Percentiles rank a stretch among this genome's conserved stretches.
Evolutionary conservation across 345 rosid genomes (phyloP).

Genomic region (Boechera divaricarpa): DNA sequence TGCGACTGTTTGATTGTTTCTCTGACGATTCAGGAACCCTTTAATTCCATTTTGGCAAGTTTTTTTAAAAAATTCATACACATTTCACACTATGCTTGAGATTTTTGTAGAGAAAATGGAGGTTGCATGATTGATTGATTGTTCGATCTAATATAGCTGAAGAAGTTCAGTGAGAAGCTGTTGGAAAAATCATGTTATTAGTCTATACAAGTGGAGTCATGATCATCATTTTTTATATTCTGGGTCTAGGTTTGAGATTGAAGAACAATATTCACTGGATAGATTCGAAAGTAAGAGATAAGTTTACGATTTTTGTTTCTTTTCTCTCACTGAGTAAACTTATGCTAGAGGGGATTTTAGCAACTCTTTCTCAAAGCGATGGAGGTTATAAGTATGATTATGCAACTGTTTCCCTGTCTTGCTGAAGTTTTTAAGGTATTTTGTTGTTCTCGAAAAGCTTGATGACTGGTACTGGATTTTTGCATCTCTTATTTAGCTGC

Average conservation of each 20-base stretch:
- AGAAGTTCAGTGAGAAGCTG: neutral
- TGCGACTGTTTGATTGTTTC: neutral
- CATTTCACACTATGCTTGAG: slow-evolving; percentile 7
- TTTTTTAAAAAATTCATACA: neutral
- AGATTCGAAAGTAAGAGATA: neutral
- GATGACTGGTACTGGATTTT: neutral
- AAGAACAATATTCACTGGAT: neutral
- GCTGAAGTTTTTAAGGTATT: slow-evolving; percentile 91
- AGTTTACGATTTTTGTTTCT: neutral
- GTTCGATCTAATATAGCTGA: neutral
- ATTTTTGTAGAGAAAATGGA: no score
- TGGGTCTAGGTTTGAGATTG: neutral
- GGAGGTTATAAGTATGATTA: slow-evolving; percentile 88
- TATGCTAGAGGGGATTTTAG: slow-evolving; percentile 73
- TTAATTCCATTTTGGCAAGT: neutral
- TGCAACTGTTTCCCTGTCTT: slow-evolving; percentile 90
- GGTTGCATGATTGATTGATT: slow-evolving; percentile 10
- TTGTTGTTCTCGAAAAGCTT: neutral
- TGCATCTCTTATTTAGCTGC: neutral
- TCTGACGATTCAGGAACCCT: neutral
- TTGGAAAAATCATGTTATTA: neutral
- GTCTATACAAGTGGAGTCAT: neutral
- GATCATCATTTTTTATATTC: neutral
- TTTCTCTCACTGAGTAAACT: slow-evolving; percentile 1
- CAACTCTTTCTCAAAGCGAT: slow-evolving; percentile 86